Evolutionary conservation across 2,329 filamentous ascomycete species (phyloP).

Genomic region (Aureobasidium mangrovei): DNA sequence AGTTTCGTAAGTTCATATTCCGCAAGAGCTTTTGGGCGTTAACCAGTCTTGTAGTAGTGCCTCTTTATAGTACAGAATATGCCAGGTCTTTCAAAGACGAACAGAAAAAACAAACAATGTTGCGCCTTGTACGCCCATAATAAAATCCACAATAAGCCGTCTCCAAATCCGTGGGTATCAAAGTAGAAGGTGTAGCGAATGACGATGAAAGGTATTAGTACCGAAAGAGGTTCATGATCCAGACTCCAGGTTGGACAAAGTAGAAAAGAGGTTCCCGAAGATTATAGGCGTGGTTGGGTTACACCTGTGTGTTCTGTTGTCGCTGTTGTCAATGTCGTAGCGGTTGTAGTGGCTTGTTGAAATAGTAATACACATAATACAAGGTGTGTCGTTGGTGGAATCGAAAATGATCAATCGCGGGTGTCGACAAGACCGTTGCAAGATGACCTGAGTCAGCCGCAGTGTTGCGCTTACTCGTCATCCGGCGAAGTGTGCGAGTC

Average conservation of each 20-base stretch:
- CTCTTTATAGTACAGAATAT: constrained; percentile 4
- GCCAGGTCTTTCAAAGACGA: not conserved
- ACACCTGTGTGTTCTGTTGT: constrained; percentile 1
- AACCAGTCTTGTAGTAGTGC: not conserved
- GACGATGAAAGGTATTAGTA: constrained; percentile 22
- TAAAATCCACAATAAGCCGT: constrained; percentile 1
- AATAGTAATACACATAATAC: constrained; percentile 4
- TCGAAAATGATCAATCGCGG: not conserved
- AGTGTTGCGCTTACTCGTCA: constrained; percentile 28
- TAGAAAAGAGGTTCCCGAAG: not conserved
- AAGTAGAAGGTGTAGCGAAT: constrained; percentile 24
- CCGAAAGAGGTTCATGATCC: not conserved
- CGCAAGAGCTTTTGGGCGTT: not conserved
- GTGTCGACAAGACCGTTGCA: not conserved
- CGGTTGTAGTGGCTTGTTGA: not conserved
- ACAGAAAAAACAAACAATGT: not conserved
- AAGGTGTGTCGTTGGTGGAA: not conserved
- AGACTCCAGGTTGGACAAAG: constrained; percentile 3
- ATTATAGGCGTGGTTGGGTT: not conserved
- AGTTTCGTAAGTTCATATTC: constrained; percentile 1
- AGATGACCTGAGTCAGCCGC: not conserved
- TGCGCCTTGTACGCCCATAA: constrained; percentile 4
- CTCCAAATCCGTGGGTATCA: constrained; percentile 14
- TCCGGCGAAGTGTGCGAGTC: constrained; percentile 39
- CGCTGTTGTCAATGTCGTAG: not conserved